Conservation (phyloP, 495 filamentous ascomycete genomes). For the Aspergillus taichungensis region DNA sequence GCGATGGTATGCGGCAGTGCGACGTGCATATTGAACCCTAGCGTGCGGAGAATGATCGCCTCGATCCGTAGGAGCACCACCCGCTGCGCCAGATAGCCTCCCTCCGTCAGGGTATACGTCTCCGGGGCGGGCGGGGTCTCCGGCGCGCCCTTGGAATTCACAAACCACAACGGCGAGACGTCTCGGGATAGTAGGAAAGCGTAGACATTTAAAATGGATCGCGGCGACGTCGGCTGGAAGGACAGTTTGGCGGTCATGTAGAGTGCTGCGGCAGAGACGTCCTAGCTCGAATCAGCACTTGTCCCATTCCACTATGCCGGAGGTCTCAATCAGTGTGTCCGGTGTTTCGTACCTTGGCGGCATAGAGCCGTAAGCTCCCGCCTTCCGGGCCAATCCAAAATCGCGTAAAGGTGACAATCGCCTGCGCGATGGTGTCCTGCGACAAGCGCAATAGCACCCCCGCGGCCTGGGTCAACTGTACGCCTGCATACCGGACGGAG, state of each 20-base stretch:
- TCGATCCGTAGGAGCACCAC: constrained; percentile 60
- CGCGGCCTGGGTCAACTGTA: constrained; percentile 77
- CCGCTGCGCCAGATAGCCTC: constrained; percentile 54
- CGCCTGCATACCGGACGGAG: constrained; percentile 44
- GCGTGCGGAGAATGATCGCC: constrained; percentile 59
- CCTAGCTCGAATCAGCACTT: constrained; percentile 32
- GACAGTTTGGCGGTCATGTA: constrained; percentile 84
- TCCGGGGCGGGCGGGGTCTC: constrained; percentile 37
- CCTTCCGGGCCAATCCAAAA: constrained; percentile 70
- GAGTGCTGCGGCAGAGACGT: constrained; percentile 70
- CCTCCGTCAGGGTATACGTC: constrained; percentile 66
- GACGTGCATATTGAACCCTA: constrained; percentile 78
- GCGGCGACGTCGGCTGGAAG: constrained; percentile 61
- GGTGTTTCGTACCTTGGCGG: constrained; percentile 38
- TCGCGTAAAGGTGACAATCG: constrained; percentile 78
- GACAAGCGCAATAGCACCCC: constrained; percentile 78
- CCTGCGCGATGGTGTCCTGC: constrained; percentile 82
- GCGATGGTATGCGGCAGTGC: constrained; percentile 79
- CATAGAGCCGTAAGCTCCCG: constrained; percentile 50
- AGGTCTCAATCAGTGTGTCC: not conserved
- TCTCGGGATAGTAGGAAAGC: constrained; percentile 63
- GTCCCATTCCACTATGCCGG: not conserved
- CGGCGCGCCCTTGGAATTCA: constrained; percentile 22
- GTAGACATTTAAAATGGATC: constrained; percentile 77
- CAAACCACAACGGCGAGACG: constrained; percentile 50